These are phyloP conservation scores for Barbarea vulgaris DNA, from an alignment of 345 rosid genomes.

Conservation along the genomic window DNA sequence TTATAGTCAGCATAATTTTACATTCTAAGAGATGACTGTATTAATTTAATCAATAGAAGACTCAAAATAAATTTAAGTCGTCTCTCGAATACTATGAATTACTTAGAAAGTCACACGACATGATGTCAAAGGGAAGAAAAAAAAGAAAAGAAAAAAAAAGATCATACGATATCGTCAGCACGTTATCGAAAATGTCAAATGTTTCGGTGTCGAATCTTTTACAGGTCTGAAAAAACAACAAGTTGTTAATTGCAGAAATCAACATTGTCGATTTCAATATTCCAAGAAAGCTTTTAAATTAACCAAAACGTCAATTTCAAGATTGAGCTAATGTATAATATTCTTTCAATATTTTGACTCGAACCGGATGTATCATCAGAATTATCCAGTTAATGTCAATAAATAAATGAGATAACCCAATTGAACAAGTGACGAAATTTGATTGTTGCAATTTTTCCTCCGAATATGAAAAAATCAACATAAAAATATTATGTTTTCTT, in stretches of 20 bases:
- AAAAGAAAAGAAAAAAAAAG: conserved; percentile 3
- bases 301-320: neutral
- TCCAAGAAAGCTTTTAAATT: neutral
- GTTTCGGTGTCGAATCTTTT: conserved; percentile 40
- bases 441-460: neutral
- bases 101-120: conserved; percentile 14
- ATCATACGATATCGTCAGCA: conserved; percentile 26
- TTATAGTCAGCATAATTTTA: neutral
- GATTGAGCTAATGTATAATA: neutral
- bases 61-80: conserved; percentile 1
- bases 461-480: neutral
- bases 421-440: neutral
- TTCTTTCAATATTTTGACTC: conserved; percentile 7
- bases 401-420: neutral
- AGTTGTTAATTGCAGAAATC: neutral
- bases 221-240: neutral
- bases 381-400: neutral
- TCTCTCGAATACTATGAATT: conserved; percentile 22
- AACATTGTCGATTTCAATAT: neutral
- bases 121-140: neutral
- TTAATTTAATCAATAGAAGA: neutral
- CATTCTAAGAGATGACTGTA: neutral
- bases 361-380: neutral
- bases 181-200: conserved; percentile 39
- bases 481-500: neutral